Percentiles rank a stretch among this genome's conserved stretches.
Evolutionary conservation across 768 basidiomycete species (phyloP).

Genomic region (Trametes cingulata): DNA sequence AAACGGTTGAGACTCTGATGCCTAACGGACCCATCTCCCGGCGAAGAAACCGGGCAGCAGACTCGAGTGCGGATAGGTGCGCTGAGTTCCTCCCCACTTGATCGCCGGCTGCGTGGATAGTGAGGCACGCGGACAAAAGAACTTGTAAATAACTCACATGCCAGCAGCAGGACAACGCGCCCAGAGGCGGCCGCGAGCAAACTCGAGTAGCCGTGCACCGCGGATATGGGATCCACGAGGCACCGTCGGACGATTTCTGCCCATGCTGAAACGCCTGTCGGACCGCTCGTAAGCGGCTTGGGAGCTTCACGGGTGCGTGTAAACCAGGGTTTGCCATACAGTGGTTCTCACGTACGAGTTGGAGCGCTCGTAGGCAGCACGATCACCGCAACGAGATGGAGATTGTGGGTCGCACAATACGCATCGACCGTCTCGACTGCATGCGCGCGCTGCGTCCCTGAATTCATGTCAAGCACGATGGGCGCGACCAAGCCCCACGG

Average conservation of each 20-base stretch:
- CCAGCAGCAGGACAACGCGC: conserved; percentile 32
- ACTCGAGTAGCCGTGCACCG: conserved; percentile 31
- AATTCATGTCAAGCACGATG: conserved; percentile 32
- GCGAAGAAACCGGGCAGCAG: conserved; percentile 21
- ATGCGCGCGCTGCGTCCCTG: conserved; percentile 30
- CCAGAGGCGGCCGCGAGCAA: conserved; percentile 33
- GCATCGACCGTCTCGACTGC: conserved; percentile 34
- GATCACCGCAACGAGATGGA: conserved; percentile 33
- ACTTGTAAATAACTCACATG: conserved; percentile 19
- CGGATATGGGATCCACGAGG: conserved; percentile 30
- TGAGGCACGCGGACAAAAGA: conserved; percentile 9
- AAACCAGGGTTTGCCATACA: conserved; percentile 5
- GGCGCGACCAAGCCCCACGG: conserved; percentile 37
- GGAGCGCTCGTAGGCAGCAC: conserved; percentile 24
- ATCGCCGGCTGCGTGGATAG: conserved; percentile 15
- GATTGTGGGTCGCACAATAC: conserved; percentile 31
- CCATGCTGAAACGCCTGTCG: conserved; percentile 21
- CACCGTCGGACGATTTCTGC: conserved; percentile 21
- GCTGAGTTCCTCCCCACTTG: conserved; percentile 1
- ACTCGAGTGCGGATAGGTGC: conserved; percentile 14
- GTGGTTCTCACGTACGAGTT: conserved; percentile 11
- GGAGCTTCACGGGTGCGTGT: conserved; percentile 3
- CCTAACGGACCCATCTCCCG: conserved; percentile 20
- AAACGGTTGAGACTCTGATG: conserved; percentile 22
- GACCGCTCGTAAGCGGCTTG: conserved; percentile 1